These are phyloP conservation scores for Clarireedia sp. DNA, from an alignment of 2,329 filamentous ascomycete species.

Conservation along the genomic window DNA sequence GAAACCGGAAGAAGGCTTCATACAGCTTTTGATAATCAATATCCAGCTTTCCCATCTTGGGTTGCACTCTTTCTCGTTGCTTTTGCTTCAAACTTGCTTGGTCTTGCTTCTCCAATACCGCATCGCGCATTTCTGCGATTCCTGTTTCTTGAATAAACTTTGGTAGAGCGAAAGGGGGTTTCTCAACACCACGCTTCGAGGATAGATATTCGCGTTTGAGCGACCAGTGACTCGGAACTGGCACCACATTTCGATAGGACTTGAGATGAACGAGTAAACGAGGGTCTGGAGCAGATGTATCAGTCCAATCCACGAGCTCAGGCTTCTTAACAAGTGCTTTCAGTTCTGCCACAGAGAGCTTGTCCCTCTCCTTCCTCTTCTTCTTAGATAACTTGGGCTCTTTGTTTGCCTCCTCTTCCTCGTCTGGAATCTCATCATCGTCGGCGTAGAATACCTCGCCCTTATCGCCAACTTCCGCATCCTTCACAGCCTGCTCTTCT, in stretches of 20 bases:
- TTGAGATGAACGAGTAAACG: conserved; percentile 89
- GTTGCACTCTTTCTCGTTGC: conserved; percentile 85
- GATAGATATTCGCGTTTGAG: conserved; percentile 95
- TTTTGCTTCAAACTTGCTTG: conserved; percentile 90
- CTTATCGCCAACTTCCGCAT: conserved; percentile 64
- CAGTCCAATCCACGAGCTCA: conserved; percentile 96
- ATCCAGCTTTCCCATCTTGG: conserved; percentile 94
- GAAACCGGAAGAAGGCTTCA: conserved; percentile 96
- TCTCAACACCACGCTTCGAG: conserved; percentile 94
- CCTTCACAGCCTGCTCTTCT: conserved; percentile 56
- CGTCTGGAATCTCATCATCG: conserved; percentile 78
- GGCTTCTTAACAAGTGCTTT: conserved; percentile 87
- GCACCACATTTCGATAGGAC: conserved; percentile 87
- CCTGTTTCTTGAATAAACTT: conserved; percentile 97
- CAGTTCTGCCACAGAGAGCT: conserved; percentile 87
- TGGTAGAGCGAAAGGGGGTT: conserved; percentile 82
- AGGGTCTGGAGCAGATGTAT: conserved; percentile 84
- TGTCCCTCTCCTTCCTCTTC: conserved; percentile 84
- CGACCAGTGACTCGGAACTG: conserved; percentile 89
- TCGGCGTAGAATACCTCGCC: conserved; percentile 78
- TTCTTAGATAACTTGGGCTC: conserved; percentile 81
- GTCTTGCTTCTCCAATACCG: conserved; percentile 90
- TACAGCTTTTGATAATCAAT: conserved; percentile 98
- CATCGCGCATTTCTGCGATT: conserved; percentile 96
- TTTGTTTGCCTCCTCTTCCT: conserved; percentile 62